Evolutionary conservation across 1,284 basidiomycete species (phyloP).

Genomic region (Golubevia sp.): DNA sequence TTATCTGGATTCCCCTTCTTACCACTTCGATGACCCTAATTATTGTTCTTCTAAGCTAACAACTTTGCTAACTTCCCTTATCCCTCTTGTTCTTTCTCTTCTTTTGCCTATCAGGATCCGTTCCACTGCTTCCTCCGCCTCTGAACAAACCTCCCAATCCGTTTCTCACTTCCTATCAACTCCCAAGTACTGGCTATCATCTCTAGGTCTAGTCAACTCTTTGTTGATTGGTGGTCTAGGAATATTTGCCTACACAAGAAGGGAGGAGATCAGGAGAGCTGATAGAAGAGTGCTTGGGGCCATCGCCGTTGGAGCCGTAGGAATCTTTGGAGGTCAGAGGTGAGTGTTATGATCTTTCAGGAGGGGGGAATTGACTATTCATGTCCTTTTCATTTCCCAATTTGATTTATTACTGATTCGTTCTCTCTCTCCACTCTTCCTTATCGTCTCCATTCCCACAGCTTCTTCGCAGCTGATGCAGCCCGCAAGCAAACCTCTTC

Average conservation of each 20-base stretch:
- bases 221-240: slow-evolving; percentile 51
- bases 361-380: not conserved
- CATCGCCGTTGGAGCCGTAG: slow-evolving; percentile 37
- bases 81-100: no score
- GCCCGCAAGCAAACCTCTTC: slow-evolving; percentile 28
- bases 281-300: slow-evolving; percentile 46
- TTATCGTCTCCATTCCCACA: not conserved
- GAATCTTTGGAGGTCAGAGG: slow-evolving; percentile 46
- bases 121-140: slow-evolving; percentile 12
- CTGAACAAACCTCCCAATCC: slow-evolving; percentile 25
- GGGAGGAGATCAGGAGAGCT: slow-evolving; percentile 36
- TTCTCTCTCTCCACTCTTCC: no score
- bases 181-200: slow-evolving; percentile 51
- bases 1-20: no score
- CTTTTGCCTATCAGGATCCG: slow-evolving; percentile 11
- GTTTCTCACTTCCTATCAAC: slow-evolving; percentile 46
- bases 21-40: no score
- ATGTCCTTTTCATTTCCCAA: no score
- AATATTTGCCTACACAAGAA: slow-evolving; percentile 51
- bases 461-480: slow-evolving; percentile 35
- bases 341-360: slow-evolving; percentile 2
- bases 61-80: no score
- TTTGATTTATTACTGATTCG: no score
- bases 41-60: no score
- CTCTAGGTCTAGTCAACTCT: slow-evolving; percentile 46